Percentiles rank a stretch among this genome's conserved stretches.
These are phyloP conservation scores for Bipolaris victoriae DNA, from an alignment of 2,329 filamentous ascomycete species.

Conservation along the genomic window DNA sequence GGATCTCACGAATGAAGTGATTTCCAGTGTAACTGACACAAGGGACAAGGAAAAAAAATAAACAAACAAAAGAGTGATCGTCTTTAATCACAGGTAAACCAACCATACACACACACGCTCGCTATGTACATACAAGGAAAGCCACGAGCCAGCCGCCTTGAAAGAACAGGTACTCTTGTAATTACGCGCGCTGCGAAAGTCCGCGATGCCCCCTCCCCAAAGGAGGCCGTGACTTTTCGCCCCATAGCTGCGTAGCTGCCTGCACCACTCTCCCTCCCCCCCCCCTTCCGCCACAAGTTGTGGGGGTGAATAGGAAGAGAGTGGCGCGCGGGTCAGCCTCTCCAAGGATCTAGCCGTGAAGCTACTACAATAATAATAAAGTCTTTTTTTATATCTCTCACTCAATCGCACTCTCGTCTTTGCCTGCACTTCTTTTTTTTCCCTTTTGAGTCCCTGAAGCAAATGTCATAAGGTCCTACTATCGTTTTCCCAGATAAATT, in stretches of 20 bases:
- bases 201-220: background rate
- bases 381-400: background rate
- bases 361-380: background rate
- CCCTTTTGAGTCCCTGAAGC: too few species aligned
- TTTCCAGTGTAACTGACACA: background rate
- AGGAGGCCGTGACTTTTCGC: background rate
- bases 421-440: background rate
- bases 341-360: background rate
- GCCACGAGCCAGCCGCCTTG: background rate
- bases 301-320: background rate
- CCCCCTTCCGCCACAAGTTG: background rate
- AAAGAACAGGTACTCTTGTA: background rate
- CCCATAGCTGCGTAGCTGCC: background rate
- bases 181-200: background rate
- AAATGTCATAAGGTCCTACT: too few species aligned
- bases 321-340: background rate
- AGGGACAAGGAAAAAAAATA: too few species aligned
- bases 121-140: background rate
- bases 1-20: background rate
- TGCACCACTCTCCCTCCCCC: background rate
- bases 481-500: too few species aligned
- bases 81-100: too few species aligned
- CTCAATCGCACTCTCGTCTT: background rate
- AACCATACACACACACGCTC: background rate
- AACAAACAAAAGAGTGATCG: too few species aligned